Base-by-base conservation (phyloP, 1,284 basidiomycete genomes). In the Schizophyllum amplum region DNA sequence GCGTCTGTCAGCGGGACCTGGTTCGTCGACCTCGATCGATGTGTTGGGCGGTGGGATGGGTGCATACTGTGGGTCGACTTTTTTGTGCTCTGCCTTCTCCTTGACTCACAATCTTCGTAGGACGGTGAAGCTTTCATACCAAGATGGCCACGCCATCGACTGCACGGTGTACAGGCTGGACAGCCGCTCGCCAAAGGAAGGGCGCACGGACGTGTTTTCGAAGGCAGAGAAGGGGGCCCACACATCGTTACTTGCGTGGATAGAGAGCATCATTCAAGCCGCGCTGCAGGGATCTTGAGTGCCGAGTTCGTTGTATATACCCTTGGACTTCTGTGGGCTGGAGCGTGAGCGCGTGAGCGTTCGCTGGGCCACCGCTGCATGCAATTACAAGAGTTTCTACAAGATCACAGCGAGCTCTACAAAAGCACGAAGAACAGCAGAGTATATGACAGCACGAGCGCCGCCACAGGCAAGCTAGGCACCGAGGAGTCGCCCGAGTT, bases 1-100 rank as follows among this genome's bases (percentile, higher is more conserved):
- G 76, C 81, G 55, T 64, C 68, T 50, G 72, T 81, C 20, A 80
- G 78, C 50, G 86, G 83, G 9, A 83, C 81, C 2, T 91, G 88
- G 88, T 88, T 91, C 62, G 81, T 90, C 13, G 88, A 91, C 63
- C 67, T 82, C 52, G 80, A 81, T 51, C 76, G 81, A 57, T 84
- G 83, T 55, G 79, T 91, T n/a, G 88, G 86, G 9, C 76, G 86
- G 62, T 90, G 88, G 87, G 87, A 90, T 61, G 85, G 87, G 4
- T 83, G 80, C 60, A 80, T 84, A 24, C 61, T 90, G 88, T 90
- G 65, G 68, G 87, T 78, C 4, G 24, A 24, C 25, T 58, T 55
- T 48, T 53, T 21, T 22, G 17, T 47, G 11, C 54, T 20, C 20
- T 46, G 58, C 49, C 13, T 57, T 24, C 4, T 20, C 5, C 20